Percentiles rank a stretch among this genome's conserved stretches.
Evolutionary conservation across 1,284 basidiomycete genomes (phyloP).

Genomic region (Ustilago esculenta): DNA sequence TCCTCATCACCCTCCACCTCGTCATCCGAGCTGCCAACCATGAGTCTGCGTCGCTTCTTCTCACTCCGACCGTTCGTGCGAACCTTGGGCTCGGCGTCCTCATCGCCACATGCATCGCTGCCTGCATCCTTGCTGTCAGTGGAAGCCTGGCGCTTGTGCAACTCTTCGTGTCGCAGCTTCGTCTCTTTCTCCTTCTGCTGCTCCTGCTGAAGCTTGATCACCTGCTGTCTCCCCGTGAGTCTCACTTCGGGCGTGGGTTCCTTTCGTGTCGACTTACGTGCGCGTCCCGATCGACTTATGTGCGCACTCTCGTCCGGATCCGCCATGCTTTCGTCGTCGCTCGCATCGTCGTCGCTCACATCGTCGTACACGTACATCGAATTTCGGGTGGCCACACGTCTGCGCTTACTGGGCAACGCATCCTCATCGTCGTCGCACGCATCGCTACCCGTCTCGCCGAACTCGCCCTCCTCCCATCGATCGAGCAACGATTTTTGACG

Average conservation of each 20-base stretch:
- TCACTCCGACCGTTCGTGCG: conserved; percentile 4
- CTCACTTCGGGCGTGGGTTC: conserved; percentile 24
- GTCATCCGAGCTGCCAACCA: conserved; percentile 19
- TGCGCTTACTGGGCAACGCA: conserved; percentile 10
- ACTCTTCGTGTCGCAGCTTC: conserved; percentile 4
- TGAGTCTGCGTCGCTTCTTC: conserved; percentile 22
- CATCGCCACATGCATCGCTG: conserved; percentile 22
- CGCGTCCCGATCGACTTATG: conserved; percentile 11
- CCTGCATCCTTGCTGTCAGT: not conserved
- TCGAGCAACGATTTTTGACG: conserved; percentile 34
- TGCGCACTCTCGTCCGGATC: conserved; percentile 26
- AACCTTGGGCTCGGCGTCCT: conserved; percentile 9
- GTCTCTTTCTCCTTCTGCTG: conserved; percentile 29
- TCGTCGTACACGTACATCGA: conserved; percentile 48
- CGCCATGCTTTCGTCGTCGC: conserved; percentile 41
- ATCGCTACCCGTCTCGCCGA: conserved; percentile 15
- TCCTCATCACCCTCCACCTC: conserved; percentile 4
- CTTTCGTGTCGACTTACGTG: conserved; percentile 9
- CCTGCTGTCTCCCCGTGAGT: conserved; percentile 42
- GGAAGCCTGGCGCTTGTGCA: conserved; percentile 13
- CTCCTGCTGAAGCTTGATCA: conserved; percentile 43
- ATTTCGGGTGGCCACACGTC: conserved; percentile 12
- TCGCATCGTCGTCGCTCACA: conserved; percentile 30
- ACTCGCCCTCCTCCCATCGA: conserved; percentile 38
- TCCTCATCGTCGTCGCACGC: conserved; percentile 15